Percentiles rank a stretch among this genome's conserved stretches.
Evolutionary conservation across 1,139 yeast species (phyloP).

Genomic region (Blastobotrys aristatus): DNA sequence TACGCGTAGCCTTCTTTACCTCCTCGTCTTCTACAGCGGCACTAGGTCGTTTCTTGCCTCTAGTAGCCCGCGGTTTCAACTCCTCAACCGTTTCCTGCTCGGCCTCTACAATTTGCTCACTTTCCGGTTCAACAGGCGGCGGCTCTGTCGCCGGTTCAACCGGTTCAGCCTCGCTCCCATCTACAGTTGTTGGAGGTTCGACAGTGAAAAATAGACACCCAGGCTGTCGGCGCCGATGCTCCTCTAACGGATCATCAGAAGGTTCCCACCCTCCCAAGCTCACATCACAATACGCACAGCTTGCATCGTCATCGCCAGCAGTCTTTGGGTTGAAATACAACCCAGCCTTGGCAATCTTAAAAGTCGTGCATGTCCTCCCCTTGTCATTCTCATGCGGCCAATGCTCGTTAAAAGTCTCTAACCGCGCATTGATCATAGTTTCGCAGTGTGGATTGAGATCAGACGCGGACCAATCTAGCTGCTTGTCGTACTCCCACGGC

Average conservation of each 20-base stretch:
- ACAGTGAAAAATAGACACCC: conserved; percentile 47
- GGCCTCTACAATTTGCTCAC: no score
- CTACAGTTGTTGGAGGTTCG: neutral
- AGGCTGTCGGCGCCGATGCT: conserved; percentile 39
- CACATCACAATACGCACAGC: conserved; percentile 66
- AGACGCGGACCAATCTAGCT: conserved; percentile 11
- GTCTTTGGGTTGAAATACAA: conserved; percentile 64
- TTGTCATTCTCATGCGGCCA: conserved; percentile 52
- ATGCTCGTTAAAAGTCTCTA: conserved; percentile 44
- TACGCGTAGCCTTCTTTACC: neutral
- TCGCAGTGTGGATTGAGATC: conserved; percentile 37
- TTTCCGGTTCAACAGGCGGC: neutral
- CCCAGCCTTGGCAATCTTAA: conserved; percentile 58
- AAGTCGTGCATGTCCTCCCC: conserved; percentile 39
- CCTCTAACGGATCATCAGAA: conserved; percentile 54
- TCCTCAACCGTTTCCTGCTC: conserved; percentile 3
- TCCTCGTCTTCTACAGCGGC: neutral
- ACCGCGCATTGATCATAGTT: conserved; percentile 42
- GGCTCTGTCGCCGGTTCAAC: conserved; percentile 3
- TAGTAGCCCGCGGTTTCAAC: neutral
- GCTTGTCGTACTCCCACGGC: conserved; percentile 24
- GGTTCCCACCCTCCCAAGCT: conserved; percentile 69
- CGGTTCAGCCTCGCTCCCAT: neutral
- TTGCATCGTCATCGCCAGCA: conserved; percentile 57
- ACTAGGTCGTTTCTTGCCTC: conserved; percentile 5